A percentile compares a stretch with the other conserved stretches of the same genome.
Conservation (phyloP, 192 early-diverging fungal genomes). For the Coemansia furcata region DNA sequence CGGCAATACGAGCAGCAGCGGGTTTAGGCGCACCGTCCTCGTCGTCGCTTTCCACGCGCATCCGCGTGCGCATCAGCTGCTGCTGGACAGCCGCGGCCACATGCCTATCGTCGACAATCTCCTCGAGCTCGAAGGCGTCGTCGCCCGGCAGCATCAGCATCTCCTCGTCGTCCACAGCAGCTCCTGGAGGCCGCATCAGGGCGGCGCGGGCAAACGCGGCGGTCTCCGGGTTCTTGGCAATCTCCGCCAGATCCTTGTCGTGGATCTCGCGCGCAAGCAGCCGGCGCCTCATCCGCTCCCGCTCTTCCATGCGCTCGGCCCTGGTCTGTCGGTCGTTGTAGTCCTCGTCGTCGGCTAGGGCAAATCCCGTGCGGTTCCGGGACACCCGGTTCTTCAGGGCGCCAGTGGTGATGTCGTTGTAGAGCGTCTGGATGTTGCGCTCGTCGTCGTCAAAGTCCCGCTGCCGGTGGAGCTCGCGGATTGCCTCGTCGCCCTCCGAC, state of each 20-base stretch:
- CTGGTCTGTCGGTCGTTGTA: conserved; percentile 44
- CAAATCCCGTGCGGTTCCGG: conserved; percentile 11
- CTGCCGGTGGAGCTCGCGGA: conserved; percentile 41
- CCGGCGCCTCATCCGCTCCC: conserved; percentile 13
- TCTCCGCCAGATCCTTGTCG: conserved; percentile 36
- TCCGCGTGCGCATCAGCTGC: conserved; percentile 14
- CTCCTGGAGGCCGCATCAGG: conserved; percentile 32
- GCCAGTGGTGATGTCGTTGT: conserved; percentile 43
- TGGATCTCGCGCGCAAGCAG: conserved; percentile 38
- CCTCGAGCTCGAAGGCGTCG: conserved; percentile 30
- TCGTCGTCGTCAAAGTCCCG: conserved; percentile 43
- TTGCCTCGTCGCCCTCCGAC: conserved; percentile 22
- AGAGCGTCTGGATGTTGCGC: conserved; percentile 32
- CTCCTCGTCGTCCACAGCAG: conserved; percentile 10
- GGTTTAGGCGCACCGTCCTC: neutral
- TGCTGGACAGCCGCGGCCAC: conserved; percentile 21
- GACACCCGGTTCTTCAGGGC: conserved; percentile 13
- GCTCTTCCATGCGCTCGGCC: conserved; percentile 48
- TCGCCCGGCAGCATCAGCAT: conserved; percentile 13
- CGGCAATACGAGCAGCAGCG: neutral
- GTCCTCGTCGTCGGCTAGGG: conserved; percentile 36
- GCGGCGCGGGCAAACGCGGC: conserved; percentile 54
- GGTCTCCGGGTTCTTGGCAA: conserved; percentile 51
- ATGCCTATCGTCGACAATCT: conserved; percentile 22
- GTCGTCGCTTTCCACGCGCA: conserved; percentile 24